Percentiles rank a stretch among this genome's conserved stretches.
Conservation (phyloP, 1,284 basidiomycete species). For the Mycosarcoma maydis region DNA sequence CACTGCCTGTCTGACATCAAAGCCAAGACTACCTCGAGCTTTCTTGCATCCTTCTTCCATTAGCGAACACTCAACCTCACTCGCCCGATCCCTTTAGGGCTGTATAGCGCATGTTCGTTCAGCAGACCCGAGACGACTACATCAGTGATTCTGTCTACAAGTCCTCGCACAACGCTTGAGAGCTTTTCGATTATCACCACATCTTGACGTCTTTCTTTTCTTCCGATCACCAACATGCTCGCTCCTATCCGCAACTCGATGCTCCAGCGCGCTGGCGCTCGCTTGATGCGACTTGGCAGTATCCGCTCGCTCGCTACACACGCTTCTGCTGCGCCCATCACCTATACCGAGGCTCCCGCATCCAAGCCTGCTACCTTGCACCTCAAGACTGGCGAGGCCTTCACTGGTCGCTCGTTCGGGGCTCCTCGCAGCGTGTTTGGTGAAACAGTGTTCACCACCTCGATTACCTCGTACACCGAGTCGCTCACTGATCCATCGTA, state of each 20-base stretch:
- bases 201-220: constrained; percentile 15
- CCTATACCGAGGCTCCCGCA: constrained; percentile 56
- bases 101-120: constrained; percentile 55
- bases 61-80: background rate
- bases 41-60: background rate
- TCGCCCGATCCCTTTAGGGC: constrained; percentile 26
- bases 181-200: constrained; percentile 1
- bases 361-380: constrained; percentile 82
- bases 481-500: constrained; percentile 99
- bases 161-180: constrained; percentile 50
- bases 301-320: constrained; percentile 32
- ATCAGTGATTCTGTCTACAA: constrained; percentile 61
- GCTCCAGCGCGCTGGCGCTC: constrained; percentile 34
- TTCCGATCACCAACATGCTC: constrained; percentile 14
- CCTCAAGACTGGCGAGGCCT: constrained; percentile 92
- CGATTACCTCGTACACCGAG: constrained; percentile 98
- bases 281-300: constrained; percentile 9
- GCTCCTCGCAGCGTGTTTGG: constrained; percentile 87
- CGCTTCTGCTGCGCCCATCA: constrained; percentile 46
- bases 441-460: constrained; percentile 98
- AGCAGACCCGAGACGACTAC: constrained; percentile 65
- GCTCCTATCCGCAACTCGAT: constrained; percentile 41
- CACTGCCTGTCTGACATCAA: background rate
- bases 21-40: background rate
- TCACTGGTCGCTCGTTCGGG: constrained; percentile 88